Percentiles rank a stretch among this genome's conserved stretches.
phyloP scores from a whole-genome alignment of 169 alveolate genomes.

The Perkinsus chesapeaki region DNA sequence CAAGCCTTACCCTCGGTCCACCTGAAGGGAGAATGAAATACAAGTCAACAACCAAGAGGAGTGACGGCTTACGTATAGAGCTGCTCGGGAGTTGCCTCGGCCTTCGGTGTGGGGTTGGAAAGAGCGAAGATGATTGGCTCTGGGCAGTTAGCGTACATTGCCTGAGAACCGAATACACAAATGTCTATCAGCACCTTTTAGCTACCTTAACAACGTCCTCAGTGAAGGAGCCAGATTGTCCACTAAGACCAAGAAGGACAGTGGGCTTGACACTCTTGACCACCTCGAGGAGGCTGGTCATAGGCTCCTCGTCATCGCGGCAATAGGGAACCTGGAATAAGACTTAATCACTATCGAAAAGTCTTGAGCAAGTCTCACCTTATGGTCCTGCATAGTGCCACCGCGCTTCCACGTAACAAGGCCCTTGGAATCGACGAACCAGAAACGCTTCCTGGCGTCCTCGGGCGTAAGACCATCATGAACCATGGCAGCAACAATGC shows the following conservation, averaged over 20 bases:
- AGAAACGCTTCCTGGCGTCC: slow-evolving; percentile 25
- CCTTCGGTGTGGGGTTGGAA: slow-evolving; percentile 39
- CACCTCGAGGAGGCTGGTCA: slow-evolving; percentile 22
- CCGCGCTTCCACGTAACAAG: slow-evolving; percentile 28
- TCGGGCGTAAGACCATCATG: slow-evolving; percentile 18
- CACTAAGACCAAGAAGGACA: slow-evolving; percentile 37
- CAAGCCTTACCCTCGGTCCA: slow-evolving; percentile 43
- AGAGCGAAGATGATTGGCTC: slow-evolving; percentile 42
- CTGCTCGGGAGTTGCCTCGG: slow-evolving; percentile 34
- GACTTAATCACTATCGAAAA: not conserved
- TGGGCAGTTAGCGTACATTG: not conserved
- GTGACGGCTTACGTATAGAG: slow-evolving; percentile 2
- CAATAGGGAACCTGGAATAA: not conserved
- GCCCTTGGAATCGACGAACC: slow-evolving; percentile 47
- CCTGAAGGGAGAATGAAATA: not conserved
- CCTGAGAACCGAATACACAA: not conserved
- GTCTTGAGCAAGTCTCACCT: not conserved
- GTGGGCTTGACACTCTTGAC: slow-evolving; percentile 32
- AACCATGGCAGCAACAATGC: slow-evolving; percentile 27
- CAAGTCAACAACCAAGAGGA: not conserved
- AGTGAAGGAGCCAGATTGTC: slow-evolving; percentile 27
- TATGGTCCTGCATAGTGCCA: not conserved
- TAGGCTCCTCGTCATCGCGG: slow-evolving; percentile 1
- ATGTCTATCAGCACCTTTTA: slow-evolving; percentile 8
- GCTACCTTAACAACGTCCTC: slow-evolving; percentile 21